phyloP scores from a whole-genome alignment of 371 early-diverging fungal species.

The Mucor mucedo region DNA sequence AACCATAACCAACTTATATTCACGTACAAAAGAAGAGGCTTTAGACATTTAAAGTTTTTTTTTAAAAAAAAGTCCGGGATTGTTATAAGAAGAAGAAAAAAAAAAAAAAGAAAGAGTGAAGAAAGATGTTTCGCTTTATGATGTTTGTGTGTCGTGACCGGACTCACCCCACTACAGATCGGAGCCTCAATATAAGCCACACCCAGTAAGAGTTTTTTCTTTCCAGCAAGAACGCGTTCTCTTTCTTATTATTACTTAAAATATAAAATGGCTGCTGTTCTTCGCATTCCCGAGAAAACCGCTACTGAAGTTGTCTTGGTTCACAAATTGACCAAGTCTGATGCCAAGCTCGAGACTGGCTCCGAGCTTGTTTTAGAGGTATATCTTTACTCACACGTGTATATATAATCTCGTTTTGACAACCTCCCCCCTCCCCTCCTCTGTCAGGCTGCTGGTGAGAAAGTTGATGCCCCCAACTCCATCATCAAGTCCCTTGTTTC shows the following conservation, averaged over 20 bases:
- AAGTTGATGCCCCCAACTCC: constrained; percentile 56
- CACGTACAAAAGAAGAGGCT: constrained; percentile 48
- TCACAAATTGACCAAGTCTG: constrained; percentile 37
- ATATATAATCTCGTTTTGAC: not conserved
- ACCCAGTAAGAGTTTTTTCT: not conserved
- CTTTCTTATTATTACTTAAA: constrained; percentile 3
- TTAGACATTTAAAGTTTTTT: constrained; percentile 21
- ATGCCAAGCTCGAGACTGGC: constrained; percentile 36
- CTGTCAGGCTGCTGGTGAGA: constrained; percentile 47
- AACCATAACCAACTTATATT: constrained; percentile 85
- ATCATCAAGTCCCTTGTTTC: constrained; percentile 57
- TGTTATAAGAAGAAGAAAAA: constrained; percentile 4
- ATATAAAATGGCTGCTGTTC: constrained; percentile 37
- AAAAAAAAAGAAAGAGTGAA: constrained; percentile 9
- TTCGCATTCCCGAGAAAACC: constrained; percentile 45
- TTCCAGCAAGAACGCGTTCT: constrained; percentile 7
- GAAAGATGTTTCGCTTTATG: constrained; percentile 1
- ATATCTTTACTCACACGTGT: constrained; percentile 2
- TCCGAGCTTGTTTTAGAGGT: constrained; percentile 38
- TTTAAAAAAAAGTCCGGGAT: not conserved
- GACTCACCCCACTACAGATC: too few relatives aligned
- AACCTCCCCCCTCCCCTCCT: too few relatives aligned
- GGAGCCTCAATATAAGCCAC: not conserved
- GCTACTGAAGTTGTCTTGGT: constrained; percentile 42
- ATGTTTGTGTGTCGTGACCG: too few relatives aligned